Evolutionary conservation across 2,329 filamentous ascomycete species (phyloP).

Genomic region (Xylariomycetidae sp.): DNA sequence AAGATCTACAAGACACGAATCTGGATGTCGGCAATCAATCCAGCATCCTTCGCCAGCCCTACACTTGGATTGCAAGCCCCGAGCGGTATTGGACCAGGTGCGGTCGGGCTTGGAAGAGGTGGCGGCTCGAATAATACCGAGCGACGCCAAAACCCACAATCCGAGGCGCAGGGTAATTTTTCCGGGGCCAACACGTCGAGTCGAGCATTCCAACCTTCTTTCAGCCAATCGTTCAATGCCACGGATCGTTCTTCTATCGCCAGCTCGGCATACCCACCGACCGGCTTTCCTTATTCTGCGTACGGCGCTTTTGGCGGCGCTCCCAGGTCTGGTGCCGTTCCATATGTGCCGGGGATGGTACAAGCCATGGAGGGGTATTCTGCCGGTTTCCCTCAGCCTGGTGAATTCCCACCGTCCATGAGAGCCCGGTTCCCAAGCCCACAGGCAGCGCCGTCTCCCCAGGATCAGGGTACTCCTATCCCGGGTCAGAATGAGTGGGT

Average conservation of each 20-base stretch:
- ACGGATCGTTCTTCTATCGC: slow-evolving; percentile 37
- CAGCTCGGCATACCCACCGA: slow-evolving; percentile 33
- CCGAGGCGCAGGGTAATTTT: slow-evolving; percentile 36
- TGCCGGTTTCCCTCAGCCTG: slow-evolving; percentile 33
- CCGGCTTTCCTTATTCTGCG: slow-evolving; percentile 35
- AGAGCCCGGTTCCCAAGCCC: slow-evolving; percentile 33
- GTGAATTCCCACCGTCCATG: slow-evolving; percentile 42
- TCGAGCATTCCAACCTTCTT: slow-evolving; percentile 39
- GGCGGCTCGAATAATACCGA: slow-evolving; percentile 39
- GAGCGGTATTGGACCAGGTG: slow-evolving; percentile 61
- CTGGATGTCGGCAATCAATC: slow-evolving; percentile 99
- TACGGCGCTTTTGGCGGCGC: slow-evolving; percentile 40
- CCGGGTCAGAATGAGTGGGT: slow-evolving; percentile 55
- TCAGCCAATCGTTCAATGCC: slow-evolving; percentile 35
- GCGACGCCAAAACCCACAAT: slow-evolving; percentile 42
- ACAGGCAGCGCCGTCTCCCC: slow-evolving; percentile 28
- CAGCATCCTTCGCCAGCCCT: slow-evolving; percentile 85
- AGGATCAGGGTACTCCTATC: slow-evolving; percentile 28
- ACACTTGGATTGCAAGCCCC: slow-evolving; percentile 67
- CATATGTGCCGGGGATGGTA: slow-evolving; percentile 36
- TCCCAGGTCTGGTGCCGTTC: slow-evolving; percentile 30
- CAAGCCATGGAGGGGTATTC: slow-evolving; percentile 38
- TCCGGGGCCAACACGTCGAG: slow-evolving; percentile 31
- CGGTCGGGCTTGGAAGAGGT: slow-evolving; percentile 53
- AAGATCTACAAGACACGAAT: slow-evolving; percentile 99